Conservation (phyloP, 1,284 basidiomycete genomes). For the Cryptococcus hybrid region DNA sequence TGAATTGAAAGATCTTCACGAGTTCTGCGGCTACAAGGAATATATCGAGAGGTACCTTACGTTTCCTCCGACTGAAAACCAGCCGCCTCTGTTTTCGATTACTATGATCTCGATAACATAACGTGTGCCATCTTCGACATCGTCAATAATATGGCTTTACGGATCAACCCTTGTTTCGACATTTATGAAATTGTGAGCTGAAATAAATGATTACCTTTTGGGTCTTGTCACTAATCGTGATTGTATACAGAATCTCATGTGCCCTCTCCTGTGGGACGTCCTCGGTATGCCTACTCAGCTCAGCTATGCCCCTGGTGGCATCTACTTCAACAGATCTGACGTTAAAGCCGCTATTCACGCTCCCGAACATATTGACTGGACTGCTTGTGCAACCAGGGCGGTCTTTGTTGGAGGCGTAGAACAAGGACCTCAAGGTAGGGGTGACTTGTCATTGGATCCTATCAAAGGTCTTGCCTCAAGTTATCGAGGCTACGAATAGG, state of each 20-base stretch:
- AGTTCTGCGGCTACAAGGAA: conserved; percentile 61
- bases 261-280: conserved; percentile 67
- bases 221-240: not conserved
- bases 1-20: conserved; percentile 58
- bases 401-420: conserved; percentile 54
- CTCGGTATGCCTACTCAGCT: conserved; percentile 66
- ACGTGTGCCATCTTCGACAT: conserved; percentile 67
- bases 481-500: conserved; percentile 63
- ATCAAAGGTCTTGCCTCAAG: conserved; percentile 20
- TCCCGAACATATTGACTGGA: conserved; percentile 61
- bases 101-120: conserved; percentile 46
- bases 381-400: conserved; percentile 60
- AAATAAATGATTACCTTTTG: conserved; percentile 1
- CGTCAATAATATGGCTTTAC: conserved; percentile 61
- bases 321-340: conserved; percentile 67
- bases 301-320: not conserved
- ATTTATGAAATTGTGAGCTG: conserved; percentile 62
- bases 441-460: conserved; percentile 61
- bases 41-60: conserved; percentile 61
- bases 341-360: conserved; percentile 73
- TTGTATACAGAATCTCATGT: conserved; percentile 34
- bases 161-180: conserved; percentile 70
- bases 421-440: conserved; percentile 26
- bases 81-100: conserved; percentile 10
- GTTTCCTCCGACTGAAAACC: conserved; percentile 60